Evolutionary conservation across 169 alveolate genomes (phyloP).

Genomic region (Cryptosporidium viatorum): DNA sequence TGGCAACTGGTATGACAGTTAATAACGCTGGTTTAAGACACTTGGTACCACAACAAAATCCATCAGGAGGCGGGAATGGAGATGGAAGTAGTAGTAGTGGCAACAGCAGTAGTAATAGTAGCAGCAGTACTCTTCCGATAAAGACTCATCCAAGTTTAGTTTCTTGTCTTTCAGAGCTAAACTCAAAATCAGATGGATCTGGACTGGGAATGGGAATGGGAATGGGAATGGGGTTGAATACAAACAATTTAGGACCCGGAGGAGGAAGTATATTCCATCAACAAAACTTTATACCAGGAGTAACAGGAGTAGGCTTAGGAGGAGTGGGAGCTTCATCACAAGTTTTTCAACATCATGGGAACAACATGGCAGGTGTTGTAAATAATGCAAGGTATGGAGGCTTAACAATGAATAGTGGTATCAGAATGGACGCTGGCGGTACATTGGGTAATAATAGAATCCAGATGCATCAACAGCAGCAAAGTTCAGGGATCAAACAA

Average conservation of each 20-base stretch:
- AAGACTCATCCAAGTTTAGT: slow-evolving; percentile 33
- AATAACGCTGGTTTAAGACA: background rate
- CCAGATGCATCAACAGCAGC: background rate
- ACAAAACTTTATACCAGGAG: background rate
- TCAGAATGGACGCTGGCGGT: background rate
- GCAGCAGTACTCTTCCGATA: background rate
- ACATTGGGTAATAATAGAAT: too few species aligned
- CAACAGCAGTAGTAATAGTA: too few species aligned
- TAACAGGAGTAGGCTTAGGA: background rate
- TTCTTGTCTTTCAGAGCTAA: slow-evolving; percentile 29
- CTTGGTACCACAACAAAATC: background rate
- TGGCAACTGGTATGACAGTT: background rate
- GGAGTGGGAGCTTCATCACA: background rate
- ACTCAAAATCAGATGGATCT: background rate
- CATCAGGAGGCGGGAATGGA: background rate
- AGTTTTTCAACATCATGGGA: background rate
- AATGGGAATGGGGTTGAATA: background rate
- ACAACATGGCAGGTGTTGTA: background rate
- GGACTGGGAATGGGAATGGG: background rate
- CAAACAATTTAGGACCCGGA: background rate
- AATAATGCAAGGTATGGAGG: background rate
- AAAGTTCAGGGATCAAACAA: slow-evolving; percentile 1
- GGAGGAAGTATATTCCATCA: background rate
- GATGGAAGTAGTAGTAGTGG: too few species aligned
- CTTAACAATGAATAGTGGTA: background rate